Evolutionary conservation across 2,329 filamentous ascomycete genomes (phyloP), one percentile per base, ranked within the genome.

Genomic region (Sphaerostilbella broomeana): DNA sequence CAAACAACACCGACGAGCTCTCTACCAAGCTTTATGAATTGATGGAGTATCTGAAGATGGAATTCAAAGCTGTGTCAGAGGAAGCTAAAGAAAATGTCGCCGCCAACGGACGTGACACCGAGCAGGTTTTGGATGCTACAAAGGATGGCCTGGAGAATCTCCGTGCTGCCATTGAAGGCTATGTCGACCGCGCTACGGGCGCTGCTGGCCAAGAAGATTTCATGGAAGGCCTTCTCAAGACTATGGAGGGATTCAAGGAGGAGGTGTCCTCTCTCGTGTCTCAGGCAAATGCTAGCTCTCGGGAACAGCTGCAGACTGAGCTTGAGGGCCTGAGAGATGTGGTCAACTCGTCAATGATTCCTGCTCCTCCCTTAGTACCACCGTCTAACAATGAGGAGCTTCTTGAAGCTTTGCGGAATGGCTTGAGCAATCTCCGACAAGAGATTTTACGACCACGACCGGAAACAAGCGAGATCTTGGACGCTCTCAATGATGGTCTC

Each of bases 401-500:
- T 18, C 70, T 94, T 1, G 75, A 84, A 45, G 77, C 79, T 8
- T 65, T 90, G 3, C 79, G 75, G 20, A 77, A 75, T 30, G 86
- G 88, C 2, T 72, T 95, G 25, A 84, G 85, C 44, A 76, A 74
- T 29, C 72, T 95, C 22, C 77, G 86, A 5, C 71, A 76, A 12
- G 89, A 95, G 49, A 75, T 95, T 35, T 81, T 81, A 6, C 68
- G 75, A 11, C 74, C 75, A 3, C 68, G 75, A 30, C 68, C 73
- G 12, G 86, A 89, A 47, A 90, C 87, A 0, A 84, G 87, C 36
- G 88, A 95, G 54, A 85, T 95, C 9, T 70, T 97, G 2, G 87
- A 95, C 55, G 85, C 89, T 1, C 70, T 97, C 38, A 89, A 94
- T 43, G 88, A 95, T 58, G 89, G 89, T 2, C 73, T 97, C 6